Base-by-base conservation (phyloP, 768 basidiomycete genomes). In the Imleria badia region DNA sequence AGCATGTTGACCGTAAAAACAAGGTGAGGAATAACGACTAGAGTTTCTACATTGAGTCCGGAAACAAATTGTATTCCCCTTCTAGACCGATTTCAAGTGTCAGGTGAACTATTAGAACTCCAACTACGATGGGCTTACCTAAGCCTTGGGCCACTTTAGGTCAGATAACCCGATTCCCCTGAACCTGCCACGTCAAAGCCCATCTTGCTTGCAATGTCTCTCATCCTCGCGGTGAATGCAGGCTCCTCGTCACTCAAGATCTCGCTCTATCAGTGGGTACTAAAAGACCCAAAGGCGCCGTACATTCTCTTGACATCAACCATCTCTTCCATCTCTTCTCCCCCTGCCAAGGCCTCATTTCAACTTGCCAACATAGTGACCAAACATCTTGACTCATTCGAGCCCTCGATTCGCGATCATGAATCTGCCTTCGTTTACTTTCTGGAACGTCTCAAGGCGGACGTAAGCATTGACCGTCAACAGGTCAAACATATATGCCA, bases 231-330 rank as follows among this genome's bases (percentile, higher is more conserved):
- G 4, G 77, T 86, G 59, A 92, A 92, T 60, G 83, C 91, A 6
- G 91, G 91, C 36, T 91, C 90, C 0, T 93, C 91, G 2, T 93
- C 91, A 6, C 84, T 94, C 73, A 94, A 93, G 73, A 81, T 89
- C 42, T 84, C 87, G 13, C 79, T 94, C 42, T 94, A 81, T 62
- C 60, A 66, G 38, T 66, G 74, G 29, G 60, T 61, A 29, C 52
- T 58, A 19, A 56, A 66, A 1, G 58, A 59, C 50, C 65, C 72
- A 43, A 62, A 66, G 9, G 71, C 70, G 30, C 75, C 76, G 9
- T 71, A 75, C 5, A 77, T 84, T 34, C 51, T 83, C 26, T 66
- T 85, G 42, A 79, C 74, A 5, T 81, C 78, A 14, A 78, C 78
- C 35, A 75, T 84, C 39, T 77, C 81, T n/a, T 78, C 80, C 59